Evolutionary conservation across 352 stramenopile genomes (phyloP).

Genomic region (Globisporangium cederbergense): DNA sequence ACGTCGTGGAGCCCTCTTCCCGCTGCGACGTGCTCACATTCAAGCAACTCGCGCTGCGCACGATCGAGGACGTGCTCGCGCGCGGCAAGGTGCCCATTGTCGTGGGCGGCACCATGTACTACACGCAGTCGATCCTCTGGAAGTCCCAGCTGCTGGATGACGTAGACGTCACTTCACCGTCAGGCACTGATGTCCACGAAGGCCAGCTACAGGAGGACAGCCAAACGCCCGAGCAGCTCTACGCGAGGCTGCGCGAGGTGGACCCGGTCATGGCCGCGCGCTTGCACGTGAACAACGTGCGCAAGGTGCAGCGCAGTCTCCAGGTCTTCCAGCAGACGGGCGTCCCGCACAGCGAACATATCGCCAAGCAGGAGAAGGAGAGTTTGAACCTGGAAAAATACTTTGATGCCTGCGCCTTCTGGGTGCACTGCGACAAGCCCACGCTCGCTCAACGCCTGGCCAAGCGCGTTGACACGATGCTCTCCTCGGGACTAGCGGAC

Average conservation of each 20-base stretch:
- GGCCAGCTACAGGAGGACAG: neutral
- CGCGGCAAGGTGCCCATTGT: conserved; percentile 89
- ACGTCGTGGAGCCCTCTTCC: conserved; percentile 74
- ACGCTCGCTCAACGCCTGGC: conserved; percentile 63
- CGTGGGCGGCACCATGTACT: conserved; percentile 92
- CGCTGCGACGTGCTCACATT: conserved; percentile 84
- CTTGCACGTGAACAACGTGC: conserved; percentile 85
- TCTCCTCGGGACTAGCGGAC: conserved; percentile 68
- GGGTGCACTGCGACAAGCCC: conserved; percentile 73
- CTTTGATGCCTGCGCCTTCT: conserved; percentile 83
- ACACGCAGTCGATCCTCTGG: conserved; percentile 89
- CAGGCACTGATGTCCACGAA: neutral
- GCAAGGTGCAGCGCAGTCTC: conserved; percentile 83
- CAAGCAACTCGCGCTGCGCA: conserved; percentile 60
- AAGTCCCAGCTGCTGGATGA: conserved; percentile 84
- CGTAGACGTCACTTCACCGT: conserved; percentile 19
- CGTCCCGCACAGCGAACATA: conserved; percentile 63
- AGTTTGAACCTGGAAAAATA: conserved; percentile 47
- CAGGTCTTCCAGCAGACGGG: conserved; percentile 84
- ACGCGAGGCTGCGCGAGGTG: conserved; percentile 52
- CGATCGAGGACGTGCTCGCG: conserved; percentile 83
- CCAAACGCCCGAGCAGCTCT: conserved; percentile 55
- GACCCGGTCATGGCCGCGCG: conserved; percentile 81
- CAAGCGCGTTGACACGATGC: conserved; percentile 78
- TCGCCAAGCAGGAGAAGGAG: conserved; percentile 51